These are phyloP conservation scores for Plenodomus biglobosus DNA, from an alignment of 2,329 filamentous ascomycete species.

Conservation along the genomic window DNA sequence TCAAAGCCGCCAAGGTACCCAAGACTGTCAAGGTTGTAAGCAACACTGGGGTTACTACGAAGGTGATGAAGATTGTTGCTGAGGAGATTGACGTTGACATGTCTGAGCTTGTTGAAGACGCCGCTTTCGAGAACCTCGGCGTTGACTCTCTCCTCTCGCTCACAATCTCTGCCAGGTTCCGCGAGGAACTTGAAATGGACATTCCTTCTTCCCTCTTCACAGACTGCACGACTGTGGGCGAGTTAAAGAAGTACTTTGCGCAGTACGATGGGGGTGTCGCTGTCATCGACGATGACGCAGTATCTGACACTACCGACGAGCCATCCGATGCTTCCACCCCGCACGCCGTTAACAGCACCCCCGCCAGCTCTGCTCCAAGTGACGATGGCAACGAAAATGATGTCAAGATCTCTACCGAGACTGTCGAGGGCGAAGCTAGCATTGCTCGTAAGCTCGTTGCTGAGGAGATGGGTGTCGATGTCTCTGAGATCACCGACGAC, in stretches of 20 bases:
- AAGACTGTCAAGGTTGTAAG: slow-evolving; percentile 52
- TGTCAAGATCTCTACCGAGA: slow-evolving; percentile 33
- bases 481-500: slow-evolving; percentile 55
- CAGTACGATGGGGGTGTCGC: slow-evolving; percentile 49
- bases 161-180: slow-evolving; percentile 63
- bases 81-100: slow-evolving; percentile 63
- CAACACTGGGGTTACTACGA: slow-evolving; percentile 50
- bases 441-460: slow-evolving; percentile 54
- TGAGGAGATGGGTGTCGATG: slow-evolving; percentile 66
- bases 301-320: slow-evolving; percentile 46
- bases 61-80: slow-evolving; percentile 67
- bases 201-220: slow-evolving; percentile 62
- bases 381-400: slow-evolving; percentile 46
- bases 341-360: slow-evolving; percentile 48
- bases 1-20: slow-evolving; percentile 53
- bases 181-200: slow-evolving; percentile 62
- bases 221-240: slow-evolving; percentile 61
- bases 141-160: slow-evolving; percentile 64
- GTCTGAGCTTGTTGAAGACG: slow-evolving; percentile 60
- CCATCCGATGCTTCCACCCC: slow-evolving; percentile 48
- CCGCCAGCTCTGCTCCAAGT: slow-evolving; percentile 53
- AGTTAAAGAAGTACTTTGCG: slow-evolving; percentile 60
- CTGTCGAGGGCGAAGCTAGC: slow-evolving; percentile 46
- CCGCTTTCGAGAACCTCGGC: slow-evolving; percentile 63
- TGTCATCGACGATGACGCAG: slow-evolving; percentile 43